phyloP scores from a whole-genome alignment of 345 rosid genomes.

The Pelargonium nanum region DNA sequence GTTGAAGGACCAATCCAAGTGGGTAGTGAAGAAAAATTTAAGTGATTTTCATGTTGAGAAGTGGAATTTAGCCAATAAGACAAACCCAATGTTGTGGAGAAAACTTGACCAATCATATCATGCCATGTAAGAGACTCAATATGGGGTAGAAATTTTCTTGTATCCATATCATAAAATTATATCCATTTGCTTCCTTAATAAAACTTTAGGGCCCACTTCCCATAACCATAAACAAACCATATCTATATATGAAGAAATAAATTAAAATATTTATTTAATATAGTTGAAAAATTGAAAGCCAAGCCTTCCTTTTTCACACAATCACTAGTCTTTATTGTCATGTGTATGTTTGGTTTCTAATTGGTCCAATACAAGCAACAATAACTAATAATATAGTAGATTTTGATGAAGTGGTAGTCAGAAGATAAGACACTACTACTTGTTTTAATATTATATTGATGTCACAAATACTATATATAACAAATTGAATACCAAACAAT shows the following conservation, averaged over 20 bases:
- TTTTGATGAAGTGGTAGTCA: neutral
- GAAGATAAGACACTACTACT: neutral
- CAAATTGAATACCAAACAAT: too few species aligned
- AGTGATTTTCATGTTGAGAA: neutral
- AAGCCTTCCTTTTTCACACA: neutral
- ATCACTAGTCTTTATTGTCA: neutral
- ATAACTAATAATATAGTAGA: neutral
- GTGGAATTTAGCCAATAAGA: constrained; percentile 3
- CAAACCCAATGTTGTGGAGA: neutral
- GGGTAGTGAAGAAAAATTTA: neutral
- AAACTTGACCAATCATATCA: neutral
- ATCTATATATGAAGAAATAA: too few species aligned
- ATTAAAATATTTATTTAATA: neutral
- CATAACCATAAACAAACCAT: neutral
- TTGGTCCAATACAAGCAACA: constrained; percentile 4
- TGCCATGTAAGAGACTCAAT: neutral
- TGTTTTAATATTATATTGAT: too few species aligned
- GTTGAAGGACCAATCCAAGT: neutral
- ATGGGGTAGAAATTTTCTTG: neutral
- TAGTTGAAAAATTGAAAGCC: neutral
- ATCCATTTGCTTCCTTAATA: neutral
- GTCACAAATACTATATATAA: too few species aligned
- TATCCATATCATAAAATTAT: neutral
- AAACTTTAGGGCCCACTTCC: neutral
- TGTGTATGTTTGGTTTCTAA: neutral